Evolutionary conservation across 148 eudicot species (phyloP), one percentile per base, ranked within the genome.

Genomic region (Tetragonia tetragonoides): DNA sequence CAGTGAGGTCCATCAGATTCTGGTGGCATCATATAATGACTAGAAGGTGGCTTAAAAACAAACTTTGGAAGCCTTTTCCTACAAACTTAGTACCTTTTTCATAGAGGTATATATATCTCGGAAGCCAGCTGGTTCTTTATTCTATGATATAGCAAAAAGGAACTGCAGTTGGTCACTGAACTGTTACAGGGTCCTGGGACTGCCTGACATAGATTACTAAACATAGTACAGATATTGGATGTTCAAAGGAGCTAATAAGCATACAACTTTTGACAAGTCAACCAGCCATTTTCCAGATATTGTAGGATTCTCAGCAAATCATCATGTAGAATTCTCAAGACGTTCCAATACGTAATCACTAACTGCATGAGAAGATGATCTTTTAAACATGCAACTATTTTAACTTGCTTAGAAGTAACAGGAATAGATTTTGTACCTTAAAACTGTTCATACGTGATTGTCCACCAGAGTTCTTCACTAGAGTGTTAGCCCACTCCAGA

Each of bases 401-500:
- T 39, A 8, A 16, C 46, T 28, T 54, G 46, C 28, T 57, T 17
- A 38, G 14, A 46, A 34, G 44, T 57, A 70, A 46, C 40, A 72
- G 75, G 23, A 61, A 60, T 34, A 59, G 68, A 66, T 77, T 18
- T 67, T 28, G 70, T 91, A 93, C 99, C 99, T 90, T 96, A 77
- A 96, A 96, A 84, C 96, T 91, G 39, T 74, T 80, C 97, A 96
- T 96, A 66, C 72, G 85, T 74, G 86, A 80, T 75, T 88, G 93
- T 75, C 93, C 83, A 85, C 97, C 88, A 34, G 97, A 88, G 74
- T 68, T 88, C 68, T 87, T 88, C 53, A 96, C 99, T 77, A 85
- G 87, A 75, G 81, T 60, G 78, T 96, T 96, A 49, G 99, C 97
- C 99, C 99, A 96, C 79, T 89, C 83, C 71, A 93, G 88, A 79